phyloP scores from a whole-genome alignment of 108 stramenopile genomes.

The Cyclostephanos invisitatus region DNA sequence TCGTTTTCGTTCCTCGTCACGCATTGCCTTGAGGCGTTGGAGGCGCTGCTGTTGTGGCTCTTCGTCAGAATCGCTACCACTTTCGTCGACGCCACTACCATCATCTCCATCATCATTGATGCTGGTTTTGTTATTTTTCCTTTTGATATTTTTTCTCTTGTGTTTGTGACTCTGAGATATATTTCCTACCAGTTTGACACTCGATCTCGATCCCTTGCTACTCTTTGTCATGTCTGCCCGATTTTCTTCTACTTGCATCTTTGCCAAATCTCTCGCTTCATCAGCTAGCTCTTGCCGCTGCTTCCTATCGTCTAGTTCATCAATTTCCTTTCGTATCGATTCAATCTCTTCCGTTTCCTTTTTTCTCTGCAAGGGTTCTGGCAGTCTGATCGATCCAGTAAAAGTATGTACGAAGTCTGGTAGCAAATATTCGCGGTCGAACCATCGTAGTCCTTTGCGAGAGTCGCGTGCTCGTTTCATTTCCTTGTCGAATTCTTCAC shows the following conservation, averaged over 20 bases:
- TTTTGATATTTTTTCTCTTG: background rate
- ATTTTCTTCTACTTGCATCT: slow-evolving; percentile 3
- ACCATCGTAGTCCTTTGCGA: slow-evolving; percentile 59
- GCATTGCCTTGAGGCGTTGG: slow-evolving; percentile 58
- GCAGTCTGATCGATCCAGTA: slow-evolving; percentile 64
- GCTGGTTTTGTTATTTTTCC: slow-evolving; percentile 11
- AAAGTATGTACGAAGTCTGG: slow-evolving; percentile 87
- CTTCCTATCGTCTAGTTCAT: slow-evolving; percentile 35
- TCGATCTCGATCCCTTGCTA: slow-evolving; percentile 16
- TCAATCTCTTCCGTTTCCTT: slow-evolving; percentile 44
- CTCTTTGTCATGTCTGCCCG: slow-evolving; percentile 22
- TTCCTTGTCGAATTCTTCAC: slow-evolving; percentile 72
- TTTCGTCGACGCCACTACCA: slow-evolving; percentile 28
- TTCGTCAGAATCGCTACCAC: slow-evolving; percentile 70
- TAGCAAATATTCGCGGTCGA: slow-evolving; percentile 87
- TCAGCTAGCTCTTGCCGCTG: slow-evolving; percentile 31
- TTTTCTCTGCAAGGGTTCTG: slow-evolving; percentile 52
- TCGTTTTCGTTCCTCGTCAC: slow-evolving; percentile 66
- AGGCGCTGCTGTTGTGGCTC: slow-evolving; percentile 69
- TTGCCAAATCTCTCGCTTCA: slow-evolving; percentile 45
- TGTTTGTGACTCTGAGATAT: slow-evolving; percentile 11
- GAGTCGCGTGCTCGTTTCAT: slow-evolving; percentile 56
- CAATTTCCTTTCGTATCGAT: slow-evolving; percentile 27
- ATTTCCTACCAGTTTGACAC: slow-evolving; percentile 1
- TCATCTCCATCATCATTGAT: slow-evolving; percentile 21